A percentile compares a stretch with the other conserved stretches of the same genome.
These are phyloP conservation scores for Scheffersomyces insectosa DNA, from an alignment of 1,139 yeast genomes.

Conservation along the genomic window DNA sequence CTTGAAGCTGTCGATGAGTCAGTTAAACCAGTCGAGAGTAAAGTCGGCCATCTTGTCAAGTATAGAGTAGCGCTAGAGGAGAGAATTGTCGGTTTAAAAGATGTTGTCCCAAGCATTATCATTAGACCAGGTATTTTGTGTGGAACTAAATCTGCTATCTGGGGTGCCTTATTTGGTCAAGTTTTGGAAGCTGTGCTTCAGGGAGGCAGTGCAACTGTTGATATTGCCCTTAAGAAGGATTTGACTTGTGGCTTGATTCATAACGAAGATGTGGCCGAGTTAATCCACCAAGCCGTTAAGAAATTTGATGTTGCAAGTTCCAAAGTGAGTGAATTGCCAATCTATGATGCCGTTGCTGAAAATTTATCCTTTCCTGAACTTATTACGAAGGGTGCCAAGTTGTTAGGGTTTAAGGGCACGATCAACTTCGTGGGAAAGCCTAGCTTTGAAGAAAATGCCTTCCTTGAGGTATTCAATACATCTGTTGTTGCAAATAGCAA, in stretches of 20 bases:
- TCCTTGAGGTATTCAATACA: conserved; percentile 3
- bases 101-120: conserved; percentile 1
- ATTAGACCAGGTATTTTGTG: conserved; percentile 4
- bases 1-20: conserved; percentile 1
- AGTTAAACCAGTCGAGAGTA: not conserved
- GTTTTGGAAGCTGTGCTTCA: not conserved
- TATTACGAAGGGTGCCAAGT: not conserved
- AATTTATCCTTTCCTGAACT: not conserved
- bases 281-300: not conserved
- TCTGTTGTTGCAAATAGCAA: conserved; percentile 2
- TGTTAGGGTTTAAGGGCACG: conserved; percentile 3
- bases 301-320: conserved; percentile 2
- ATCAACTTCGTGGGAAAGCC: conserved; percentile 3
- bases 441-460: conserved; percentile 1
- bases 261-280: not conserved
- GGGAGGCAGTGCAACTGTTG: not conserved
- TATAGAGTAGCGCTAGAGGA: not conserved
- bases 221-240: not conserved
- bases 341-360: conserved; percentile 3
- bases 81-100: not conserved
- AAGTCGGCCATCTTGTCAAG: not conserved
- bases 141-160: conserved; percentile 3
- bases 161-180: not conserved
- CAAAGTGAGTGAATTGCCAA: conserved; percentile 1
- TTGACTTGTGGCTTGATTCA: conserved; percentile 1